A percentile compares a stretch with the other conserved stretches of the same genome.
phyloP scores from a whole-genome alignment of 768 basidiomycete species.

The Panaeolus papilionaceus region DNA sequence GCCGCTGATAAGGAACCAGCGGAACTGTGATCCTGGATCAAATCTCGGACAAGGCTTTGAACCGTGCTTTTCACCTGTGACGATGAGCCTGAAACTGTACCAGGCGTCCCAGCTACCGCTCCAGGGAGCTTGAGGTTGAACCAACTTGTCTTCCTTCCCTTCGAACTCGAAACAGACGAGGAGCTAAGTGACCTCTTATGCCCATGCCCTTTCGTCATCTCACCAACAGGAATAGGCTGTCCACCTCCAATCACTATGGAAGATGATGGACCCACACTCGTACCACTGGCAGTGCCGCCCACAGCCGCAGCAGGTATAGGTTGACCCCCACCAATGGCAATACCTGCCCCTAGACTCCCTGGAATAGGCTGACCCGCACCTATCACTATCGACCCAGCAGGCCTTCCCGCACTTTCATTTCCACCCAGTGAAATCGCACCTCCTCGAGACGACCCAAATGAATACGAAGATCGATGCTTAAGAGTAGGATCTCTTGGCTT shows the following conservation, averaged over 20 bases:
- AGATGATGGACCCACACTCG: background rate
- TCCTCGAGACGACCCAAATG: conserved; percentile 18
- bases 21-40: conserved; percentile 48
- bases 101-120: background rate
- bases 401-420: conserved; percentile 1
- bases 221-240: background rate
- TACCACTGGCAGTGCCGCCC: background rate
- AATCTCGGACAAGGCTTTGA: conserved; percentile 58
- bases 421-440: background rate
- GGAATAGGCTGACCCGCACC: conserved; percentile 7
- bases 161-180: conserved; percentile 27
- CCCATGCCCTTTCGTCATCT: background rate
- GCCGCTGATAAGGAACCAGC: conserved; percentile 32
- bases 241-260: background rate
- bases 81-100: conserved; percentile 28
- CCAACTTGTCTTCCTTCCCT: conserved; percentile 36
- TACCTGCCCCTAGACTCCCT: background rate
- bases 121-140: conserved; percentile 32
- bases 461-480: conserved; percentile 5
- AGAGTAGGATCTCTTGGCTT: background rate
- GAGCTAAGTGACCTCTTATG: conserved; percentile 27
- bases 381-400: background rate
- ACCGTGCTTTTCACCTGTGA: conserved; percentile 57
- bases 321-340: background rate
- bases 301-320: background rate